These are phyloP conservation scores for Letharia lupina DNA, from an alignment of 495 filamentous ascomycete genomes.

Conservation along the genomic window DNA sequence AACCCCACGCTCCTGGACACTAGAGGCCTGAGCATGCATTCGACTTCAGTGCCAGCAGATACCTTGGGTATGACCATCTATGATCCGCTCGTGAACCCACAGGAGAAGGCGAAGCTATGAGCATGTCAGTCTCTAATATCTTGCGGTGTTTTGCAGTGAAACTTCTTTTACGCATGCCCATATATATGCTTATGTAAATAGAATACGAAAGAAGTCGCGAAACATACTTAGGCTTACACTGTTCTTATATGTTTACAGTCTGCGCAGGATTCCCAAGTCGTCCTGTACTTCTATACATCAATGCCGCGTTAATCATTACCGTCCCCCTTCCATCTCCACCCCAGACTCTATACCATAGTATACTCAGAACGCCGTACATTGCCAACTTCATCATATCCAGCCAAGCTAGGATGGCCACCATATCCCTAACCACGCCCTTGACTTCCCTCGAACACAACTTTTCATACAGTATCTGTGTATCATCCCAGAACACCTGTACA, in stretches of 20 bases:
- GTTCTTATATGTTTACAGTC: slow-evolving; percentile 41
- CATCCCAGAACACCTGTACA: slow-evolving; percentile 69
- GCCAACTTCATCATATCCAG: slow-evolving; percentile 52
- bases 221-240: neutral
- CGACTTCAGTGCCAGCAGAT: slow-evolving; percentile 58
- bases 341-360: slow-evolving; percentile 67
- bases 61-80: slow-evolving; percentile 55
- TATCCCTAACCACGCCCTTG: slow-evolving; percentile 43
- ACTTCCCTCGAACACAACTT: slow-evolving; percentile 45
- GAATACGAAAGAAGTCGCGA: neutral
- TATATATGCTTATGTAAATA: neutral
- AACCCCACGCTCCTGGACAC: slow-evolving; percentile 72
- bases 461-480: slow-evolving; percentile 65
- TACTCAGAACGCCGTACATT: slow-evolving; percentile 50
- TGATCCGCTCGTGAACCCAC: slow-evolving; percentile 55
- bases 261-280: slow-evolving; percentile 55
- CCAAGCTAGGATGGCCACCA: slow-evolving; percentile 50
- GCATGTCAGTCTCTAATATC: neutral
- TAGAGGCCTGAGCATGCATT: slow-evolving; percentile 62
- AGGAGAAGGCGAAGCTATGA: slow-evolving; percentile 50
- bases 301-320: slow-evolving; percentile 69
- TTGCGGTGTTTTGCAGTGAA: neutral
- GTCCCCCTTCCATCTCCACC: slow-evolving; percentile 48
- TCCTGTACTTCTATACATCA: slow-evolving; percentile 60
- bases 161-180: neutral